Percentiles rank a stretch among this genome's conserved stretches.
Conservation (phyloP, 2,329 filamentous ascomycete species). For the Trichophyton verrucosum region DNA sequence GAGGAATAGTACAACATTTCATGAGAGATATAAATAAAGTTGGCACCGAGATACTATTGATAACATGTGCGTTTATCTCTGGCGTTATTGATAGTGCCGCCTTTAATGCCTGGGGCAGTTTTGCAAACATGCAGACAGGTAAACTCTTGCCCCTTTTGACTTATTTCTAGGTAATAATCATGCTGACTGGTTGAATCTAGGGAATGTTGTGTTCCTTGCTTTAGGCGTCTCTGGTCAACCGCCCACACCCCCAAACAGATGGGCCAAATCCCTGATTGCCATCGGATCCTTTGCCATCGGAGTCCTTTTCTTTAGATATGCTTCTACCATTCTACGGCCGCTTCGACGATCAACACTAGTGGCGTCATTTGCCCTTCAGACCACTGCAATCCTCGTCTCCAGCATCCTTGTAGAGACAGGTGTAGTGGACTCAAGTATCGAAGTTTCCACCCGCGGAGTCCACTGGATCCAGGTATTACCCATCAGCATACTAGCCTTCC, state of each 20-base stretch:
- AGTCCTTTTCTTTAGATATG: slow-evolving; percentile 29
- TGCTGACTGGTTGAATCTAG: slow-evolving; percentile 14
- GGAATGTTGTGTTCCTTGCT: slow-evolving; percentile 34
- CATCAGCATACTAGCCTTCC: slow-evolving; percentile 29
- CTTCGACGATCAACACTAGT: slow-evolving; percentile 29
- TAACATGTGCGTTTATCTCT: slow-evolving; percentile 13
- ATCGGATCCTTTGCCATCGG: slow-evolving; percentile 28
- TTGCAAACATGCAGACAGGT: slow-evolving; percentile 16
- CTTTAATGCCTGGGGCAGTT: slow-evolving; percentile 15
- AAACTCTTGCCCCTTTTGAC: background rate
- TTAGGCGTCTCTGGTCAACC: slow-evolving; percentile 32
- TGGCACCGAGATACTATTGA: slow-evolving; percentile 10
- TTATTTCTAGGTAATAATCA: background rate
- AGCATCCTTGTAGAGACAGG: slow-evolving; percentile 25
- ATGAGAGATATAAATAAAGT: slow-evolving; percentile 10
- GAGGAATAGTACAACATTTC: slow-evolving; percentile 8
- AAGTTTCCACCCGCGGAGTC: slow-evolving; percentile 21
- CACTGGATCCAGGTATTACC: slow-evolving; percentile 29
- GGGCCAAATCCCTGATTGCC: slow-evolving; percentile 33
- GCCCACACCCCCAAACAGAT: slow-evolving; percentile 28
- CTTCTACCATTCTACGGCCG: slow-evolving; percentile 22
- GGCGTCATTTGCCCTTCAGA: slow-evolving; percentile 30
- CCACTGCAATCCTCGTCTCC: slow-evolving; percentile 23
- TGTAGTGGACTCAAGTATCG: slow-evolving; percentile 22
- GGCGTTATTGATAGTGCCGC: slow-evolving; percentile 13